These are phyloP conservation scores for Plasmodium cynomolgi DNA, from an alignment of 169 alveolate species.

Conservation along the genomic window DNA sequence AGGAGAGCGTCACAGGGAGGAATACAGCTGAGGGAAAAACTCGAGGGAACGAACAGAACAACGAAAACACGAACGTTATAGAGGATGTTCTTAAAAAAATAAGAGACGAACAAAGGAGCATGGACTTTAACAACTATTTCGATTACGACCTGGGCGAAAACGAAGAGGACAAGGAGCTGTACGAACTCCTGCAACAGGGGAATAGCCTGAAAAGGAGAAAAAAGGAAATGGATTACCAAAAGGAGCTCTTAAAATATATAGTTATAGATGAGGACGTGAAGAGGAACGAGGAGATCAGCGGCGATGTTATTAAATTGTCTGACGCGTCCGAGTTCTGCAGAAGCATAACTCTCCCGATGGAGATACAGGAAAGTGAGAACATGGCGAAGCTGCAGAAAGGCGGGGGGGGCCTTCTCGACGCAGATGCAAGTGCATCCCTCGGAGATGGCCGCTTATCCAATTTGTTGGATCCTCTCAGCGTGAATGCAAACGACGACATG, in stretches of 20 bases:
- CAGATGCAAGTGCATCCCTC: neutral
- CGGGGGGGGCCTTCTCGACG: neutral
- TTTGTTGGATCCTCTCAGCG: neutral
- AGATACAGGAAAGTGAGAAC: conserved; percentile 26
- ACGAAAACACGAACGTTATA: neutral
- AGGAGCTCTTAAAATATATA: conserved; percentile 46
- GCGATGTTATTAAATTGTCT: conserved; percentile 35
- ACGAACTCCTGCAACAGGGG: conserved; percentile 53
- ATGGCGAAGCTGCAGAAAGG: conserved; percentile 1
- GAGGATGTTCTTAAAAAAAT: conserved; percentile 62
- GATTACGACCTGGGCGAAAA: conserved; percentile 30
- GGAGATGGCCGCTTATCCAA: neutral
- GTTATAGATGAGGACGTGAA: conserved; percentile 47
- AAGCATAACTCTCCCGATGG: conserved; percentile 49
- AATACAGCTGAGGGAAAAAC: neutral
- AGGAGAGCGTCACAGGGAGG: neutral
- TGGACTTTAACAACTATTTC: conserved; percentile 21
- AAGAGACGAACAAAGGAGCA: conserved; percentile 34
- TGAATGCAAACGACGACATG: neutral
- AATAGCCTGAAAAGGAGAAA: conserved; percentile 39
- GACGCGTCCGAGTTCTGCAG: conserved; percentile 69
- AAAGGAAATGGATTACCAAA: conserved; percentile 53
- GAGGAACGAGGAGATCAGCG: conserved; percentile 6
- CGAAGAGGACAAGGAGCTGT: conserved; percentile 63
- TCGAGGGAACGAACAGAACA: neutral